Conservation (phyloP, 306 rosid species). For the Cucumis cinereus region DNA sequence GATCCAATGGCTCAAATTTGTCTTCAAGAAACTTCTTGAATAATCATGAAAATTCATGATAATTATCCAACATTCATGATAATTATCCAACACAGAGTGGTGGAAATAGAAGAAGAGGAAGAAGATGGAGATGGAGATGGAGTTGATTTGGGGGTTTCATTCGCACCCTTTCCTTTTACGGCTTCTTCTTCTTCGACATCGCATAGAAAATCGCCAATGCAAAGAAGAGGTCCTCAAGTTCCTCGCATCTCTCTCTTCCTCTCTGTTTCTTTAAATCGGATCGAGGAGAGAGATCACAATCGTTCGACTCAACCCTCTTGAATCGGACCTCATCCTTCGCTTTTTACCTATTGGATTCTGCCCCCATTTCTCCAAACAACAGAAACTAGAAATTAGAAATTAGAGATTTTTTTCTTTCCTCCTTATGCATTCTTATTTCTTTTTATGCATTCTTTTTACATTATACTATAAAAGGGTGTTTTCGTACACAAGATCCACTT, state of each 20-base stretch:
- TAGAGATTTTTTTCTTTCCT: too few species aligned
- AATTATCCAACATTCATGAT: too few species aligned
- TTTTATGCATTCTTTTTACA: too few species aligned
- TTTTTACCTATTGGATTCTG: background rate
- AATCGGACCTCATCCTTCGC: background rate
- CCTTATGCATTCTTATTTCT: too few species aligned
- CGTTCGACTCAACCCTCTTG: background rate
- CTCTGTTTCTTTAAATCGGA: background rate
- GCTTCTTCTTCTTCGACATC: conserved; percentile 59
- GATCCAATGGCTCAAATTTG: too few species aligned
- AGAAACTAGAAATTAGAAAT: too few species aligned
- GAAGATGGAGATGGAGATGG: conserved; percentile 13
- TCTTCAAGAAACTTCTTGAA: too few species aligned
- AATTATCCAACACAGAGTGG: too few species aligned
- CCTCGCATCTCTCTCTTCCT: conserved; percentile 40
- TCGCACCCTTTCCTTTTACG: background rate
- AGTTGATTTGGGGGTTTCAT: conserved; percentile 2
- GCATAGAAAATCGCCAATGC: conserved; percentile 81
- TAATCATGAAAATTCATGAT: too few species aligned
- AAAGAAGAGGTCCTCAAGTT: conserved; percentile 73
- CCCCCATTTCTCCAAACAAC: background rate
- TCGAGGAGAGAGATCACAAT: background rate
- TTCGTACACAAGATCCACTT: too few species aligned
- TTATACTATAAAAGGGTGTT: too few species aligned
- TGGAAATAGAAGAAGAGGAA: conserved; percentile 24